Evolutionary conservation across 257 asterid genomes (phyloP).

Genomic region (Avicennia marina): DNA sequence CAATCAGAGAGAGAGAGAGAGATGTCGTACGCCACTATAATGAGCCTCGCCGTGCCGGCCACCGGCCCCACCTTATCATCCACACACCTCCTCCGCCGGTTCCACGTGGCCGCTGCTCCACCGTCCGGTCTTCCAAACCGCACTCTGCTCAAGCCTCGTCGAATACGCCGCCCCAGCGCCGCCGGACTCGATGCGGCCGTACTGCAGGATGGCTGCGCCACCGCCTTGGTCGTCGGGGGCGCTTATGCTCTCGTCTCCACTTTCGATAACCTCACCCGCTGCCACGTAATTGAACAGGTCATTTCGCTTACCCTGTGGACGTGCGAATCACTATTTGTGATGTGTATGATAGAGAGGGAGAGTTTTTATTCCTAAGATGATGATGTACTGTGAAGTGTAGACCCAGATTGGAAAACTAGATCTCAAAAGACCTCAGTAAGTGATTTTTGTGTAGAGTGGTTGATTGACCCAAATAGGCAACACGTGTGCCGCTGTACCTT

Average conservation of each 20-base stretch:
- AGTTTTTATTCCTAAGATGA: too few species aligned
- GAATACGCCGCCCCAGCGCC: slow-evolving; percentile 26
- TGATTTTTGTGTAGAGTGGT: too few species aligned
- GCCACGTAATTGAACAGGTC: slow-evolving; percentile 77
- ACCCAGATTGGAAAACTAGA: too few species aligned
- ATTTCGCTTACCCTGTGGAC: too few species aligned
- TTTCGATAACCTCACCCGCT: slow-evolving; percentile 62
- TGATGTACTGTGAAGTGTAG: too few species aligned
- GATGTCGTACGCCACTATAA: slow-evolving; percentile 23
- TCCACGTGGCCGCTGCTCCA: slow-evolving; percentile 4
- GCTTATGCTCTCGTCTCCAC: slow-evolving; percentile 76
- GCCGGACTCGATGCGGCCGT: slow-evolving; percentile 26
- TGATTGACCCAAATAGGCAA: too few species aligned
- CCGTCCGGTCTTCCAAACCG: background rate
- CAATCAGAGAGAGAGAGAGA: slow-evolving; percentile 1
- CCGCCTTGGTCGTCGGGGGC: slow-evolving; percentile 62
- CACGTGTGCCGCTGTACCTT: too few species aligned
- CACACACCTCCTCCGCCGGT: slow-evolving; percentile 16
- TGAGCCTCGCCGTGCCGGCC: slow-evolving; percentile 27
- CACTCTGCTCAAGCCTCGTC: slow-evolving; percentile 14
- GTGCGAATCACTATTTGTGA: too few species aligned
- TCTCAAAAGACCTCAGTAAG: too few species aligned
- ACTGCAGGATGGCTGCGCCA: slow-evolving; percentile 71
- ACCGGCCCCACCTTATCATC: slow-evolving; percentile 23
- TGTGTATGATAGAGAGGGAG: too few species aligned